These are phyloP conservation scores for Acanthamoeba royreba DNA, from an alignment of 208 protist genomes.

Conservation along the genomic window DNA sequence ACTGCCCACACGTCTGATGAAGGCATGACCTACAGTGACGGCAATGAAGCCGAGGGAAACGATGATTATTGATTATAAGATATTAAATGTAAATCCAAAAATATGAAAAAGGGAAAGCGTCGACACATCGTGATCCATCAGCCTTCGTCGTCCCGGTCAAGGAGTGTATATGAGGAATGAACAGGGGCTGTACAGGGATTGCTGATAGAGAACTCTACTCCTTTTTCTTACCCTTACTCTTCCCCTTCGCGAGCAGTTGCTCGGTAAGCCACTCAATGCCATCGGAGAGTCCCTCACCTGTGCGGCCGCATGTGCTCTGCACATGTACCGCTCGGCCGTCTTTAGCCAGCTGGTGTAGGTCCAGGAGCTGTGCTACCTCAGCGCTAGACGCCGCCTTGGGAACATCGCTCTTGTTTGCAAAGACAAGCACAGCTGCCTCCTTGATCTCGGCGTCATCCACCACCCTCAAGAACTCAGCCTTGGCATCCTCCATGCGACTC, in stretches of 20 bases:
- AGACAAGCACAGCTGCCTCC: neutral
- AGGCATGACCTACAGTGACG: too few species aligned
- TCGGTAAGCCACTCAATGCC: slow-evolving; percentile 93
- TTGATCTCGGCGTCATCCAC: neutral
- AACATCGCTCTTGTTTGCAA: neutral
- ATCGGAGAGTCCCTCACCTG: slow-evolving; percentile 94
- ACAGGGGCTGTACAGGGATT: too few species aligned
- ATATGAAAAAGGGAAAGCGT: too few species aligned
- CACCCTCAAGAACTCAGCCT: slow-evolving; percentile 85
- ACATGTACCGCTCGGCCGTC: slow-evolving; percentile 56
- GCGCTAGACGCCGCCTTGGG: neutral
- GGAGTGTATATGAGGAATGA: too few species aligned
- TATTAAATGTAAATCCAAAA: too few species aligned
- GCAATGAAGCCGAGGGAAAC: too few species aligned
- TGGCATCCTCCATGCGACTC: slow-evolving; percentile 87
- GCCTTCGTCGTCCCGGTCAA: too few species aligned
- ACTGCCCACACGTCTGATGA: too few species aligned
- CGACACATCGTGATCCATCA: too few species aligned
- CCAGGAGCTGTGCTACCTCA: neutral
- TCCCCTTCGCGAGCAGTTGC: neutral
- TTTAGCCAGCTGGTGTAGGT: slow-evolving; percentile 71
- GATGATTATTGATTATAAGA: too few species aligned
- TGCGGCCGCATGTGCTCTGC: slow-evolving; percentile 91
- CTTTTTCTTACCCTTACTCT: neutral
- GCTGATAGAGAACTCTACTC: too few species aligned